These are phyloP conservation scores for Euphorbia pulcherrima DNA, from an alignment of 345 rosid genomes.

Conservation along the genomic window DNA sequence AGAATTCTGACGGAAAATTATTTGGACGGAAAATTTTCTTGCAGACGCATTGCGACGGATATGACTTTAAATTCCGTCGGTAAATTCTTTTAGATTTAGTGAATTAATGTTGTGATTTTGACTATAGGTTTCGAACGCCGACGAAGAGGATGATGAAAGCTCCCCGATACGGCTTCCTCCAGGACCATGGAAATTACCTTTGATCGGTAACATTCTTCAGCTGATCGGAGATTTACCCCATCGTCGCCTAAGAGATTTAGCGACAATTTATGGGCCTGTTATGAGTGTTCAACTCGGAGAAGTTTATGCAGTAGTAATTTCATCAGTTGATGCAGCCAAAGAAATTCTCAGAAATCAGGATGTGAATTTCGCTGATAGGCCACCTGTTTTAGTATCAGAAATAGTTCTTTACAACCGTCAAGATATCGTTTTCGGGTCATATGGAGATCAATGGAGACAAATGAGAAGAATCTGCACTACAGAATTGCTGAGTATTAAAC, in stretches of 20 bases:
- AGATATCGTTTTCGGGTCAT: conserved; percentile 15
- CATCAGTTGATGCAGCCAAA: conserved; percentile 27
- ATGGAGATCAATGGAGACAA: conserved; percentile 32
- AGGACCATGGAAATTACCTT: conserved; percentile 13
- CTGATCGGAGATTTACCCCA: conserved; percentile 4
- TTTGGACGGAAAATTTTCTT: no score
- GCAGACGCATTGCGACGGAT: no score
- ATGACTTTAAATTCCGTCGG: no score
- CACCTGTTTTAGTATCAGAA: background rate
- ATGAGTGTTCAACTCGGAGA: conserved; percentile 16
- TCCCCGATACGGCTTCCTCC: background rate
- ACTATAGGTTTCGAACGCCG: no score
- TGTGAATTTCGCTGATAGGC: conserved; percentile 24
- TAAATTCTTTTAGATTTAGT: no score
- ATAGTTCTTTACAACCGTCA: conserved; percentile 5
- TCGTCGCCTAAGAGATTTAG: conserved; percentile 9
- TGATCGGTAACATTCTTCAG: conserved; percentile 16
- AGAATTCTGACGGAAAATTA: no score
- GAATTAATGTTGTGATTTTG: no score
- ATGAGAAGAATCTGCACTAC: conserved; percentile 18
- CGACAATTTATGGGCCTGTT: conserved; percentile 14
- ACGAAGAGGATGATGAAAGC: background rate
- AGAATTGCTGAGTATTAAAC: conserved; percentile 14
- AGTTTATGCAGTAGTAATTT: conserved; percentile 15
- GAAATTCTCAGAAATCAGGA: conserved; percentile 34